Evolutionary conservation across 176 grass and related monocot species (phyloP), one percentile per base, ranked within the genome.

Genomic region (Phragmites australis): DNA sequence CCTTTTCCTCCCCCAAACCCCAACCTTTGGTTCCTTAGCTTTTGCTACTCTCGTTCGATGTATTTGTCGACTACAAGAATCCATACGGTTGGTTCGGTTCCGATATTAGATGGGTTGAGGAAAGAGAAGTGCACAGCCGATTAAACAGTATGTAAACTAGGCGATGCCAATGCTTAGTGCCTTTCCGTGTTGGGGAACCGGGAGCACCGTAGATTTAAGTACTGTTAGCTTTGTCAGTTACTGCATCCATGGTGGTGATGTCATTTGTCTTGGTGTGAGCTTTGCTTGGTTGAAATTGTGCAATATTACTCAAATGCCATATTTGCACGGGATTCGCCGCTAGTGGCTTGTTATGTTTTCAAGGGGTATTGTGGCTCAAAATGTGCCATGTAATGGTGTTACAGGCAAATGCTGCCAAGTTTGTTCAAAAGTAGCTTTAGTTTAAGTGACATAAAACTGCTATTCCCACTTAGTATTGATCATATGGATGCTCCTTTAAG

Each of bases 51-150:
- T 23, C 51, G 54, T 34, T 49, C 46, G 50, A 25, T 37, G 8
- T 73, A 29, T 85, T 26, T 29, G 60, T 89, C 21, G 44, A 69
- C 26, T 70, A 23, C 21, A 40, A 53, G 11, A 79, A 72, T 59
- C 21, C 72, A 6, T 79, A 9, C 13, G 18, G 26, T 34, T 74
- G 27, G 27, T 30, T 60, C 18, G 31, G 19, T 45, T 60, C 41
- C 52, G 27, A 15, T 26, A 58, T 74, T 42, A 57, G 12, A 40
- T 37, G 66, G 74, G 18, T 56, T 62, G 40, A 40, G 48, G 78
- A 22, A 55, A 58, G 7, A 66, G 25, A 34, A 49, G 21, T 4
- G 15, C 26, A 8, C 17, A 13, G 15, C 15, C 9, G 75, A 77
- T 54, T 77, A 56, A 37, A 30, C 21, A 37, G 27, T 64, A 6